Evolutionary conservation across 139 green algal species (phyloP).

Genomic region (Haematococcus lacustris): DNA sequence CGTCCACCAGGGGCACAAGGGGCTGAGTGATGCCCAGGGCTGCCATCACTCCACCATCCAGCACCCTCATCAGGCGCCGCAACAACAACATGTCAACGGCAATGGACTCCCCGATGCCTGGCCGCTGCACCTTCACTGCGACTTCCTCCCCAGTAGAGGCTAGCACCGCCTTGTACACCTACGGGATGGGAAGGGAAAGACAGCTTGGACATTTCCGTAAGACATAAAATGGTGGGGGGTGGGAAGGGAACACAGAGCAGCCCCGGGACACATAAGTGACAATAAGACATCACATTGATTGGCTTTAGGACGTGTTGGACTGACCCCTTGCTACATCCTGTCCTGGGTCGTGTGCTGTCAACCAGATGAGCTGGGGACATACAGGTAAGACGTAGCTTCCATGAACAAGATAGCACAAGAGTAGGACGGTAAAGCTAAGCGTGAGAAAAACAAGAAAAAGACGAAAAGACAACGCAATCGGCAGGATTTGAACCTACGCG

Average conservation of each 20-base stretch:
- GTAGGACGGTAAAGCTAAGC: too few relatives aligned
- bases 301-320: not conserved
- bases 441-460: too few relatives aligned
- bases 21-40: conserved; percentile 52
- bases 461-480: too few relatives aligned
- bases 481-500: too few relatives aligned
- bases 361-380: too few relatives aligned
- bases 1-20: conserved; percentile 86
- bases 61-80: conserved; percentile 11
- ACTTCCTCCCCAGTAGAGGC: conserved; percentile 69
- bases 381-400: too few relatives aligned
- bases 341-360: too few relatives aligned
- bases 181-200: not conserved
- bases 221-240: not conserved
- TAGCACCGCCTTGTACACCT: conserved; percentile 80
- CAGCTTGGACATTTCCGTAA: not conserved
- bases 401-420: too few relatives aligned
- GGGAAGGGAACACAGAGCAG: not conserved
- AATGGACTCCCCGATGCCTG: conserved; percentile 84
- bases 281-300: not conserved
- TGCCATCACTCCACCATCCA: not conserved
- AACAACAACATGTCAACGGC: conserved; percentile 91
- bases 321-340: not conserved
- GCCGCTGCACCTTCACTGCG: conserved; percentile 95
- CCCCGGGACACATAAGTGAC: not conserved